phyloP scores from a whole-genome alignment of 2,329 filamentous ascomycete species.

The Penicillium sp. region DNA sequence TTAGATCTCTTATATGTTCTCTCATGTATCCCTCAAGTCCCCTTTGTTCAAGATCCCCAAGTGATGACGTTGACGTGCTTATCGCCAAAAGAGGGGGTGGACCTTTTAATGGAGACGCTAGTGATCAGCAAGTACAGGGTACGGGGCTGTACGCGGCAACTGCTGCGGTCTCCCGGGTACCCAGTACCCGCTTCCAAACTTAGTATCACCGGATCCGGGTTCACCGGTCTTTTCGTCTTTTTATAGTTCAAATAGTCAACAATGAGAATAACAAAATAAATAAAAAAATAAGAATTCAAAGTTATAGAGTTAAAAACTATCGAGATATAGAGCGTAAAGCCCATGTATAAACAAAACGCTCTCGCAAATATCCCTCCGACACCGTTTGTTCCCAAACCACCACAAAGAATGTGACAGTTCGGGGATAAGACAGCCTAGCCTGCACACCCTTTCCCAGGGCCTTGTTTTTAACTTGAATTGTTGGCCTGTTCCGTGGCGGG shows the following conservation, averaged over 20 bases:
- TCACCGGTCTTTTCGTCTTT: background rate
- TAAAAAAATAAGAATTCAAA: background rate
- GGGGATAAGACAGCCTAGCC: slow-evolving; percentile 4
- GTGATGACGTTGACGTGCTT: slow-evolving; percentile 27
- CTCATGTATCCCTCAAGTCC: background rate
- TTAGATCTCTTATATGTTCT: background rate
- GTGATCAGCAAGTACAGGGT: slow-evolving; percentile 9
- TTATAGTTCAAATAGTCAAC: background rate
- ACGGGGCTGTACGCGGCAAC: slow-evolving; percentile 9
- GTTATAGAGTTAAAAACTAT: background rate
- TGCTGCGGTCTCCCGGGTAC: slow-evolving; percentile 7
- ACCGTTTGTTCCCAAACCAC: slow-evolving; percentile 13
- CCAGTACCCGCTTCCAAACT: slow-evolving; percentile 11
- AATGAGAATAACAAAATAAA: background rate
- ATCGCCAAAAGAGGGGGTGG: slow-evolving; percentile 32
- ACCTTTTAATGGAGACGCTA: slow-evolving; percentile 11
- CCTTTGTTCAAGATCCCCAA: background rate
- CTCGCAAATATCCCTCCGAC: slow-evolving; percentile 13
- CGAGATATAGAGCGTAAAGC: background rate
- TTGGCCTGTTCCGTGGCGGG: slow-evolving; percentile 5
- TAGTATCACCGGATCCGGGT: slow-evolving; percentile 4
- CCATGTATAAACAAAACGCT: slow-evolving; percentile 23
- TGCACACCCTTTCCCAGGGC: slow-evolving; percentile 3
- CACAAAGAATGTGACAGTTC: slow-evolving; percentile 16
- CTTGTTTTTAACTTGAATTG: slow-evolving; percentile 3